Base-by-base conservation (phyloP, 306 rosid genomes). In the Glycyrrhiza uralensis region DNA sequence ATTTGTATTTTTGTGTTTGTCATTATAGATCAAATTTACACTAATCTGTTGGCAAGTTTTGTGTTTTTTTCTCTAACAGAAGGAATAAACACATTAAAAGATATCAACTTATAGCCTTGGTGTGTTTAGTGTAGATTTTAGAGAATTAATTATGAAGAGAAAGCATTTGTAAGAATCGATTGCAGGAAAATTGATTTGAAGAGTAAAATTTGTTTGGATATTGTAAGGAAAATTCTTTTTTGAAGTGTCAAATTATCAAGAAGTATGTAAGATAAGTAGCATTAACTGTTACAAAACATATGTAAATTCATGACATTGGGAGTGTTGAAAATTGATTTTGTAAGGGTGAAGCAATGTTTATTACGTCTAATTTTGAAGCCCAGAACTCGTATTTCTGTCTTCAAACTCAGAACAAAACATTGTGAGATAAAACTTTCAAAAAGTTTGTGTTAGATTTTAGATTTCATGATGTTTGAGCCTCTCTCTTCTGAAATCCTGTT, bases 111-210 rank as follows among this genome's bases (percentile, higher is more conserved):
- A 20, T 24, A 26, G 51, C 14, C 18, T 54, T 52, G 11, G 38
- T 59, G 60, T 46, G 8, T 56, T 18, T 41, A 44, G 38, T 12
- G 5, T 24, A 15, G 17, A 39, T 42, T 71, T 7, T 44, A 26
- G 58, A 28, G 28, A 47, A 18, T 18, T 9, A 49, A 0, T 66
- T 17, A 56, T 18, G 5, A 86, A 29, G 57, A 18, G 5, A 17
- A 26, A 39, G 33, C 12, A 49, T 68, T 19, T 49, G 7, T 35
- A 20, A 19, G 61, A 33, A 30, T 49, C 13, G 8, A 18, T 14
- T 20, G 63, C 84, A 82, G 71, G 77, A 85, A 30, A 32, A 32
- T 35, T 59, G 51, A 45, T 14, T 45, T 15, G 22, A 45, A 15
- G 14, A 35, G 47, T 19, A 51, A n/a, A n/a, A 51, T 11, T 22